phyloP scores from a whole-genome alignment of 306 rosid species.

The Crataegus laevigata region DNA sequence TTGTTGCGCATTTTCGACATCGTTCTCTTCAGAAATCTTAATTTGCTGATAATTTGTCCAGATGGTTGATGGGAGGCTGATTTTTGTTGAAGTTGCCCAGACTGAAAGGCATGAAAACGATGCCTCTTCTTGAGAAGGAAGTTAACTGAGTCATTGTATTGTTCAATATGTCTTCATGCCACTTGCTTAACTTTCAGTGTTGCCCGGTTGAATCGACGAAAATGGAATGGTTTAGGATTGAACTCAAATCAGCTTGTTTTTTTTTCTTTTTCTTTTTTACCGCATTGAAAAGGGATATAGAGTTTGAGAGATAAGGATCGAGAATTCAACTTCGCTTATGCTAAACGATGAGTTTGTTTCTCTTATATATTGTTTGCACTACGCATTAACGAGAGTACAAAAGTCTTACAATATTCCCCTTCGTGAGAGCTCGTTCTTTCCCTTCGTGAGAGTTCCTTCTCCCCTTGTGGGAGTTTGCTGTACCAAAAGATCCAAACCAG shows the following conservation, averaged over 20 bases:
- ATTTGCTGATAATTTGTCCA: constrained; percentile 16
- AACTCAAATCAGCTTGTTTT: too few relatives aligned
- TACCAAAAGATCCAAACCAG: background rate
- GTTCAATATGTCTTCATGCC: background rate
- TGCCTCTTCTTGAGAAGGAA: constrained; percentile 6
- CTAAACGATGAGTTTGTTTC: too few relatives aligned
- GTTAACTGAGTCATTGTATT: background rate
- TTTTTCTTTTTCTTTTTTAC: too few relatives aligned
- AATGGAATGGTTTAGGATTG: background rate
- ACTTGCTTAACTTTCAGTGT: background rate
- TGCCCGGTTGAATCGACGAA: background rate
- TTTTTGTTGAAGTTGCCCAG: constrained; percentile 64
- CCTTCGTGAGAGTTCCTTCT: too few relatives aligned
- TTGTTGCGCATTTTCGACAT: background rate
- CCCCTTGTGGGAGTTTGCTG: too few relatives aligned
- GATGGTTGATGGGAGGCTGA: constrained; percentile 63
- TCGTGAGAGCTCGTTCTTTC: too few relatives aligned
- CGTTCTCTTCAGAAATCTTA: background rate
- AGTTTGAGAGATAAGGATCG: too few relatives aligned
- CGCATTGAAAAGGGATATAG: too few relatives aligned
- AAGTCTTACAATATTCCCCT: too few relatives aligned
- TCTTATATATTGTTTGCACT: too few relatives aligned
- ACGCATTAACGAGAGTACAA: too few relatives aligned
- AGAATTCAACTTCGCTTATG: too few relatives aligned
- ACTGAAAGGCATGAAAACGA: background rate